These are phyloP conservation scores for Suillus variegatus DNA, from an alignment of 768 basidiomycete species.

Conservation along the genomic window DNA sequence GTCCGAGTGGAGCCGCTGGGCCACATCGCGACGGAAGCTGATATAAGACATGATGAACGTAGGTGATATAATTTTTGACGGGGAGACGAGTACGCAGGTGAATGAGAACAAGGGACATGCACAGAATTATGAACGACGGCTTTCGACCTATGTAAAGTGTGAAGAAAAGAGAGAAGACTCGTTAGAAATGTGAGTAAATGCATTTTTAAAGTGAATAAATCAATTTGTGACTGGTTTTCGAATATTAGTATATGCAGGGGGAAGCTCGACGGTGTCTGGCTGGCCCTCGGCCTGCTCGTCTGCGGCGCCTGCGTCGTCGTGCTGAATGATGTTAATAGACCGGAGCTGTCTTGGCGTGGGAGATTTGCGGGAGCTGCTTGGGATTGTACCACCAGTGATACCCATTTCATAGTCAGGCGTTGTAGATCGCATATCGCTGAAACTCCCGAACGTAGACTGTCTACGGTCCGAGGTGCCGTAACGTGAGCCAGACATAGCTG, in stretches of 20 bases:
- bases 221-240: conserved; percentile 12
- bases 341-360: conserved; percentile 52
- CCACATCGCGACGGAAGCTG: not conserved
- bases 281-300: conserved; percentile 38
- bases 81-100: not conserved
- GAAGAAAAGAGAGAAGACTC: not conserved
- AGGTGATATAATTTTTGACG: not conserved
- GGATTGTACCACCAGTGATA: conserved; percentile 18
- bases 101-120: not conserved
- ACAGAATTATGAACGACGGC: not conserved
- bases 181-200: not conserved
- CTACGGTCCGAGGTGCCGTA: conserved; percentile 26
- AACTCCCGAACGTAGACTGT: conserved; percentile 26
- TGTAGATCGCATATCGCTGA: conserved; percentile 43
- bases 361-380: conserved; percentile 36
- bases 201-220: not conserved
- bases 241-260: conserved; percentile 80
- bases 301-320: conserved; percentile 76
- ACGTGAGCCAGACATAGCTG: conserved; percentile 23
- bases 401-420: conserved; percentile 43
- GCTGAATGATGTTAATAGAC: conserved; percentile 80
- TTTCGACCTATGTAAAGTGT: not conserved
- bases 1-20: conserved; percentile 3
- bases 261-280: conserved; percentile 77
- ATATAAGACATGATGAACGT: conserved; percentile 1